These are phyloP conservation scores for Pterocarpus santalinus DNA, from an alignment of 306 rosid species.

Conservation along the genomic window DNA sequence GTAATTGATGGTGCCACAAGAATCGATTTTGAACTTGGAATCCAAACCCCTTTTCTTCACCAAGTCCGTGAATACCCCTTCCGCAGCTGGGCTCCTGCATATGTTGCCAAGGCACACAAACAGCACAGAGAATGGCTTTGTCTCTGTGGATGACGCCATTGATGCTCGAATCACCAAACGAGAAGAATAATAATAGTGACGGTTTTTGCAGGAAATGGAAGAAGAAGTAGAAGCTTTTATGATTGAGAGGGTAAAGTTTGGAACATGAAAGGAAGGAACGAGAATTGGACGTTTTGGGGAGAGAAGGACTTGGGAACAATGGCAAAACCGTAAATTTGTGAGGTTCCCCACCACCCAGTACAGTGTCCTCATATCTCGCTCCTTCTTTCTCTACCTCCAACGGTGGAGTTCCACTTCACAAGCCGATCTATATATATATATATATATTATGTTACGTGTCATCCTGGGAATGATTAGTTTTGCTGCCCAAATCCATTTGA, in stretches of 20 bases:
- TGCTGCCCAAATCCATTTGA: too few species aligned
- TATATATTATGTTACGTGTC: too few species aligned
- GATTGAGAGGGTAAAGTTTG: conserved; percentile 43
- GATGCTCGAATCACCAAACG: conserved; percentile 54
- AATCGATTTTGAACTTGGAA: conserved; percentile 73
- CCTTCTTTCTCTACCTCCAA: neutral
- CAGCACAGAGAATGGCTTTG: conserved; percentile 73
- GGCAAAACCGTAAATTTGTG: conserved; percentile 62
- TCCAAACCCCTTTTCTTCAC: conserved; percentile 71
- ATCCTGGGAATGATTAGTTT: too few species aligned
- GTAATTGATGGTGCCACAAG: conserved; percentile 87
- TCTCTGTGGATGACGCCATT: conserved; percentile 64
- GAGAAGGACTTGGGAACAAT: conserved; percentile 36
- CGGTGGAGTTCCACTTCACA: conserved; percentile 7
- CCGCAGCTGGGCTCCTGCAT: conserved; percentile 95
- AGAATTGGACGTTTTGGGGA: conserved; percentile 37
- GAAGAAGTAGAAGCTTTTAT: conserved; percentile 15
- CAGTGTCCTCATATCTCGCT: conserved; percentile 47
- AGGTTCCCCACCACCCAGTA: conserved; percentile 18
- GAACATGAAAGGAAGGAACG: conserved; percentile 24
- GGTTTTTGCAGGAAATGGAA: conserved; percentile 41
- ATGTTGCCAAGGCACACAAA: conserved; percentile 93
- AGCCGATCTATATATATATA: neutral
- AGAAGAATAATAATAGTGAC: neutral
- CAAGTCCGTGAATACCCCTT: conserved; percentile 86